phyloP scores from a whole-genome alignment of 306 rosid genomes.

The Mucuna pruriens region DNA sequence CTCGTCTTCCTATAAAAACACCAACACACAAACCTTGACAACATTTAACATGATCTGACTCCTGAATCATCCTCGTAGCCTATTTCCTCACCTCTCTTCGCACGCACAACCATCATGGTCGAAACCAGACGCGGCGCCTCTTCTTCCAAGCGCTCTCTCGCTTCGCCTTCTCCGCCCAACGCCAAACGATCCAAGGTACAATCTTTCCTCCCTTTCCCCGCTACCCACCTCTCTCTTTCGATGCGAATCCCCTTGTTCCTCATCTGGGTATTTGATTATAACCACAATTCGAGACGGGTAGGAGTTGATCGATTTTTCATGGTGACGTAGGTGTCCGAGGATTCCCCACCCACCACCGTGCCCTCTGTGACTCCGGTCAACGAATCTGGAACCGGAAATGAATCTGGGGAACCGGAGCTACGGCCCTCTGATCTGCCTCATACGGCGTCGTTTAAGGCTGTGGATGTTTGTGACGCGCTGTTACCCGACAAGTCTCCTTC shows the following conservation, averaged over 20 bases:
- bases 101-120: conserved; percentile 59
- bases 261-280: conserved; percentile 23
- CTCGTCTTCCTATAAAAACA: background rate
- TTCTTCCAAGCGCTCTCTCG: conserved; percentile 71
- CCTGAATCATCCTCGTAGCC: background rate
- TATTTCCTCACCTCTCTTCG: background rate
- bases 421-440: conserved; percentile 72
- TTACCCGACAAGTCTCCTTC: conserved; percentile 53
- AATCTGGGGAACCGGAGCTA: conserved; percentile 54
- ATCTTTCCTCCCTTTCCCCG: background rate
- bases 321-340: conserved; percentile 63
- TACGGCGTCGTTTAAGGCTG: conserved; percentile 56
- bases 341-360: conserved; percentile 59
- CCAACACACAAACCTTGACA: conserved; percentile 19
- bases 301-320: conserved; percentile 40
- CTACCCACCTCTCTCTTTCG: background rate
- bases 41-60: conserved; percentile 23
- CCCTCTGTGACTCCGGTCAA: conserved; percentile 63
- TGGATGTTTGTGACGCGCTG: conserved; percentile 50
- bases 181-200: conserved; percentile 81
- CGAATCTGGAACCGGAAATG: conserved; percentile 67
- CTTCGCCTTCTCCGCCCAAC: conserved; percentile 71
- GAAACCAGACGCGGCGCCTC: conserved; percentile 88
- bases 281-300: conserved; percentile 2
- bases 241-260: background rate